Evolutionary conservation across 176 grass and related monocot species (phyloP).

Genomic region (Oryza glumipatula): DNA sequence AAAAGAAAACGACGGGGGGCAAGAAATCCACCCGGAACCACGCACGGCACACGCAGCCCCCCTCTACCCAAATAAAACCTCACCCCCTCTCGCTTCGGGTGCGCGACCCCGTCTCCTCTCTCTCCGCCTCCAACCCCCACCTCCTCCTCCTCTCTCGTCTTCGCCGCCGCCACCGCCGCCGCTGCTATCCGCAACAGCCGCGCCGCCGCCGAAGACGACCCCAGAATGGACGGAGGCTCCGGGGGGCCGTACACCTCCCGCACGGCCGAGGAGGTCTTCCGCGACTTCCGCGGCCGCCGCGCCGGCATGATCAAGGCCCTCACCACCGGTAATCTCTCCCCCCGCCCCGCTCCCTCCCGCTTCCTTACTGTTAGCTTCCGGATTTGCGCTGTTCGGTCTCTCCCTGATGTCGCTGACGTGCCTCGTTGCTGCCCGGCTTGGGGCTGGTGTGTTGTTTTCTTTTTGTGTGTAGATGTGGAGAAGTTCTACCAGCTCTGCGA

Average conservation of each 20-base stretch:
- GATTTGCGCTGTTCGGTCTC: not conserved
- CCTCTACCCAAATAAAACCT: conserved; percentile 47
- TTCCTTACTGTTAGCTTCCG: not conserved
- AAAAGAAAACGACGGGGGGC: not conserved
- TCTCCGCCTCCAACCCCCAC: conserved; percentile 16
- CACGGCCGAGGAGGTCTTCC: conserved; percentile 92
- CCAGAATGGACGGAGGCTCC: conserved; percentile 74
- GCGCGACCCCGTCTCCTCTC: conserved; percentile 32
- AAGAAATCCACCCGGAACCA: conserved; percentile 26
- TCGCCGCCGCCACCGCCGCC: conserved; percentile 34
- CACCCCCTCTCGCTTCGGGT: conserved; percentile 25
- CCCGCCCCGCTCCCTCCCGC: not conserved
- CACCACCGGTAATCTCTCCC: conserved; percentile 60
- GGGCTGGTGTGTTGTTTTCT: conserved; percentile 4
- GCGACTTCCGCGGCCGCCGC: conserved; percentile 86
- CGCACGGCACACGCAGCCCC: not conserved
- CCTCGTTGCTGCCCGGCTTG: conserved; percentile 14
- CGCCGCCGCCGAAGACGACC: conserved; percentile 29
- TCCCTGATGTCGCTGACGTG: conserved; percentile 16
- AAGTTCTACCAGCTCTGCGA: conserved; percentile 93
- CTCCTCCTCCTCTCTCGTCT: not conserved
- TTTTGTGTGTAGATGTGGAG: conserved; percentile 72
- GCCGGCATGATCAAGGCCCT: conserved; percentile 96
- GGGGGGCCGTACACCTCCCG: conserved; percentile 61
- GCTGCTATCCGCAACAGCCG: not conserved